Evolutionary conservation across 2,329 filamentous ascomycete genomes (phyloP).

Genomic region (Dendrostoma leiphaemia): DNA sequence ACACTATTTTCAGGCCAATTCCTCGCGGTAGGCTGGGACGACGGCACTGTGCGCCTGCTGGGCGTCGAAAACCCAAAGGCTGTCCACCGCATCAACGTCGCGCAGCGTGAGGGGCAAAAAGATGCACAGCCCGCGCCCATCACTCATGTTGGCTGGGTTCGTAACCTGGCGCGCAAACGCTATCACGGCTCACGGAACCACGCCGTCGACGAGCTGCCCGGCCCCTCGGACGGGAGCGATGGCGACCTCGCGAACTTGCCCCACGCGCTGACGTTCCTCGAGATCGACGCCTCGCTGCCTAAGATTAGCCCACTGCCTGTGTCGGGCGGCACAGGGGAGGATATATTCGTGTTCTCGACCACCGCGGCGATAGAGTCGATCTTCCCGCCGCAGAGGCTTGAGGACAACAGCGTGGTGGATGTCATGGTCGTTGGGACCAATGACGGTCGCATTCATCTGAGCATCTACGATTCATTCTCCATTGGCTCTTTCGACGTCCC

Average conservation of each 20-base stretch:
- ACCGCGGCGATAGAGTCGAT: slow-evolving; percentile 67
- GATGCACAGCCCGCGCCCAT: slow-evolving; percentile 42
- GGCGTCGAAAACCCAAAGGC: slow-evolving; percentile 79
- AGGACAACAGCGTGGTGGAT: slow-evolving; percentile 72
- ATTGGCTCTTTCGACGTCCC: slow-evolving; percentile 59
- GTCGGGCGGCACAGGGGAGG: slow-evolving; percentile 59
- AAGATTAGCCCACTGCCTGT: slow-evolving; percentile 70
- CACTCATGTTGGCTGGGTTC: slow-evolving; percentile 54
- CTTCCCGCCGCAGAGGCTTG: slow-evolving; percentile 60
- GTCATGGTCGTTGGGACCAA: slow-evolving; percentile 73
- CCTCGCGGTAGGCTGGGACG: slow-evolving; percentile 80
- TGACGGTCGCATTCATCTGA: slow-evolving; percentile 70
- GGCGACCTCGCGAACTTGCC: slow-evolving; percentile 57
- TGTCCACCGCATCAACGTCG: slow-evolving; percentile 66
- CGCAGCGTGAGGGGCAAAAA: slow-evolving; percentile 20
- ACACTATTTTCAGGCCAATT: slow-evolving; percentile 56
- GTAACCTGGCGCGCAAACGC: slow-evolving; percentile 38
- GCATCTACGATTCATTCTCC: slow-evolving; percentile 82
- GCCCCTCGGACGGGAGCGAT: slow-evolving; percentile 17
- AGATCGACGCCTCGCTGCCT: slow-evolving; percentile 73
- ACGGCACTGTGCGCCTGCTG: slow-evolving; percentile 74
- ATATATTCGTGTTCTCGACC: slow-evolving; percentile 65
- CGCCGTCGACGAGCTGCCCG: slow-evolving; percentile 23
- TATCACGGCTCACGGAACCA: slow-evolving; percentile 12
- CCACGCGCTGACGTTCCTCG: slow-evolving; percentile 68